Percentiles rank a stretch among this genome's conserved stretches.
Evolutionary conservation across 1,139 yeast genomes (phyloP).

Genomic region (Hyphopichia wangnamkhiaoensis): DNA sequence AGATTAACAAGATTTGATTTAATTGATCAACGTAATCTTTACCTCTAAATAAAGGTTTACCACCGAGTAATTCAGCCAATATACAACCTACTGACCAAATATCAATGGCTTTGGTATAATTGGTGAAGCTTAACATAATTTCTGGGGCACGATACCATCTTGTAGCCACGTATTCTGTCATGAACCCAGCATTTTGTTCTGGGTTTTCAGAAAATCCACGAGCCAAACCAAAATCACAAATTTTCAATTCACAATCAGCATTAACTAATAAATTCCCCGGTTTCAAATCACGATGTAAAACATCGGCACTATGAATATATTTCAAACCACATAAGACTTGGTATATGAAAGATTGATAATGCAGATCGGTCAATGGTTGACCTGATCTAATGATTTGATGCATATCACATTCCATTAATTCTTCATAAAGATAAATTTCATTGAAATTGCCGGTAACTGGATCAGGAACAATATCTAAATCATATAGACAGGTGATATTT

Average conservation of each 20-base stretch:
- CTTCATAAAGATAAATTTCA: constrained; percentile 91
- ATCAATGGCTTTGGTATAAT: constrained; percentile 94
- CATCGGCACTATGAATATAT: constrained; percentile 83
- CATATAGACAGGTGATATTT: constrained; percentile 91
- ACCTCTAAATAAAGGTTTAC: constrained; percentile 90
- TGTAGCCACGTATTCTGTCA: constrained; percentile 97
- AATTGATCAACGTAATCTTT: constrained; percentile 95
- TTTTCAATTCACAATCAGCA: constrained; percentile 88
- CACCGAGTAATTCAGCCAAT: constrained; percentile 88
- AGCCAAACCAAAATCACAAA: constrained; percentile 90
- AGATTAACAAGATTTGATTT: constrained; percentile 77
- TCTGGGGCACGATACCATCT: constrained; percentile 99
- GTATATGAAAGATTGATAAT: constrained; percentile 88
- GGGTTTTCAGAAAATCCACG: constrained; percentile 88
- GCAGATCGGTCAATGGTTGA: constrained; percentile 92
- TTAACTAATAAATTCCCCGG: constrained; percentile 87
- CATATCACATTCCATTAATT: constrained; percentile 97
- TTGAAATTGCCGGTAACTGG: constrained; percentile 70
- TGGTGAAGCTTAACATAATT: constrained; percentile 89
- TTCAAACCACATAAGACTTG: constrained; percentile 92
- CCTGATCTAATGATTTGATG: constrained; percentile 94
- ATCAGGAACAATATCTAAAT: constrained; percentile 86
- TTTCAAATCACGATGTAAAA: constrained; percentile 82
- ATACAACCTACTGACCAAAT: constrained; percentile 98
- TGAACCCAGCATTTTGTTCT: constrained; percentile 82